Evolutionary conservation across 1,284 basidiomycete species (phyloP).

Genomic region (Mycena sp.): DNA sequence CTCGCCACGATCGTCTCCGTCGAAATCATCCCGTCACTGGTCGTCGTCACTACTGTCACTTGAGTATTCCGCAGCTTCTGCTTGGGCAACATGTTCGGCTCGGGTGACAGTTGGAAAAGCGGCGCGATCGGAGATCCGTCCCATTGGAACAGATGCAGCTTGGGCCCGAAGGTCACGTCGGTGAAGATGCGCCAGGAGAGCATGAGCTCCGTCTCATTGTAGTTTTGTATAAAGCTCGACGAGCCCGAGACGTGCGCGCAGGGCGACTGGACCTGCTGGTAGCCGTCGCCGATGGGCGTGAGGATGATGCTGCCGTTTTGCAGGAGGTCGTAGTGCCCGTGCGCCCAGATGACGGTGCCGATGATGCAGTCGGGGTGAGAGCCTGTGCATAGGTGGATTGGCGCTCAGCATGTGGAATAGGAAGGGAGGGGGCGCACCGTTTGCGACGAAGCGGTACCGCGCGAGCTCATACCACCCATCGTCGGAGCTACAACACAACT

Average conservation of each 20-base stretch:
- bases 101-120: conserved; percentile 62
- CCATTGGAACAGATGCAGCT: conserved; percentile 72
- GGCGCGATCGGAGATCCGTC: conserved; percentile 73
- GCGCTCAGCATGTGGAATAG: conserved; percentile 2
- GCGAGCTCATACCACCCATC: conserved; percentile 88
- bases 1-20: conserved; percentile 26
- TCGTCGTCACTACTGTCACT: conserved; percentile 23
- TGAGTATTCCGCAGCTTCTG: conserved; percentile 23
- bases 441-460: conserved; percentile 85
- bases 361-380: conserved; percentile 83
- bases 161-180: conserved; percentile 63
- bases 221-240: conserved; percentile 87
- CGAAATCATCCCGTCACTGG: conserved; percentile 21
- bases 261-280: conserved; percentile 90
- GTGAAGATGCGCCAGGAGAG: conserved; percentile 65
- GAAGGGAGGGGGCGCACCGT: conserved; percentile 59
- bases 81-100: conserved; percentile 77
- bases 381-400: conserved; percentile 53
- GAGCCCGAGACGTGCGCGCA: conserved; percentile 80
- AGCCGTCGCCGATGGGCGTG: conserved; percentile 82
- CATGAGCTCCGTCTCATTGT: conserved; percentile 75
- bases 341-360: conserved; percentile 86
- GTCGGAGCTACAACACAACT: conserved; percentile 56
- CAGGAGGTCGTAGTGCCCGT: conserved; percentile 77
- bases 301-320: conserved; percentile 84